Base-by-base conservation (phyloP, 2,329 filamentous ascomycete species). In the Aspergillus uvarum region DNA sequence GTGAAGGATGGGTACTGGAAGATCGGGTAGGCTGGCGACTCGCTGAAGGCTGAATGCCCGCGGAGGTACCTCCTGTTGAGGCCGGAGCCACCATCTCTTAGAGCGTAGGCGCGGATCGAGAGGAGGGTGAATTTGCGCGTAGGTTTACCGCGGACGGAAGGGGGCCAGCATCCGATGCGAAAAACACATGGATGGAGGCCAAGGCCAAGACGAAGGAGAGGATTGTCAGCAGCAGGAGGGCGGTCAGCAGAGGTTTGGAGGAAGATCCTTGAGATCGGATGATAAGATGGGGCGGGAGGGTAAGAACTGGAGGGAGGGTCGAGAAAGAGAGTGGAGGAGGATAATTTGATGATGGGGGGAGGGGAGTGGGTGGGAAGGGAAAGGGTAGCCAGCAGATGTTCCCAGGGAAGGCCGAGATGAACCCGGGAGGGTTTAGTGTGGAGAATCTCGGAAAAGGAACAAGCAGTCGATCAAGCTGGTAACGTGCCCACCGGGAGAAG, bases 61-160 rank as follows among this genome's bases (percentile, higher is more conserved):
- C 69, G 67, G 71, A 67, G 67, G 65, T 71, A 62, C 67, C 75
- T 70, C 76, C 76, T 64, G 74, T 74, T 54, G 76, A 76, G 65
- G 77, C 74, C 70, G 78, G 77, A 72, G 76, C 76, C 72, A 79
- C 78, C 78, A 80, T 80, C 61, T 76, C 73, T 73, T 52, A 60
- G 58, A 31, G 48, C 62, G 64, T 56, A 67, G 57, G 44, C 52
- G 52, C 59, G 53, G 56, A 53, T 63, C 55, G 60, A 54, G 55
- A 48, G 44, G 54, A 58, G 53, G 51, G 58, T 49, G 59, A 57
- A 60, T 59, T 62, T 67, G 67, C 65, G 67, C 66, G 66, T 67
- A 65, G n/a, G 56, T 65, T 66, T 68, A 71, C 70, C 63, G 65
- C 69, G 64, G 64, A 67, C 59, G 65, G 69, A 67, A 63, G 64